Conservation (phyloP, 2,329 filamentous ascomycete species). For the Corynespora cassiicola region DNA sequence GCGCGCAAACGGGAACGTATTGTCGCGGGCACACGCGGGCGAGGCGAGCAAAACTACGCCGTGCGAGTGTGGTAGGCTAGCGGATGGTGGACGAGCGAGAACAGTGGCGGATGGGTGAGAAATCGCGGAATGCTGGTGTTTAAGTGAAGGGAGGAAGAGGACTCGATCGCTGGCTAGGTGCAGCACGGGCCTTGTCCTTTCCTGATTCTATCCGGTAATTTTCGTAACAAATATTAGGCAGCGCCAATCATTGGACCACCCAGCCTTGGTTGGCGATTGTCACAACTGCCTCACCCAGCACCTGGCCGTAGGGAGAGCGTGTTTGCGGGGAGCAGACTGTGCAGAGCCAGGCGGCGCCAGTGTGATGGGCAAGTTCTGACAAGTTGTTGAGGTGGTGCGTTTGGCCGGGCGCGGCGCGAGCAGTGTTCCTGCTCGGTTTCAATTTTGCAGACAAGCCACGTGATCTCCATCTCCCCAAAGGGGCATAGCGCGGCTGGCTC, state of each 20-base stretch:
- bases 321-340: no score
- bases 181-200: constrained; percentile 27
- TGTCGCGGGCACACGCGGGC: constrained; percentile 19
- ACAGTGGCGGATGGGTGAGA: constrained; percentile 21
- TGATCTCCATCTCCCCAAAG: no score
- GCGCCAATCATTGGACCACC: no score
- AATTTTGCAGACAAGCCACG: no score
- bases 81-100: constrained; percentile 26
- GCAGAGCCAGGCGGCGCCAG: no score
- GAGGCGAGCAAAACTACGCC: constrained; percentile 20
- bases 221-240: constrained; percentile 24
- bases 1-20: constrained; percentile 22
- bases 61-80: constrained; percentile 15
- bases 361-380: no score
- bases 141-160: constrained; percentile 35
- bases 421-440: no score
- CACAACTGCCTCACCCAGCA: no score
- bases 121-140: constrained; percentile 37
- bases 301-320: no score
- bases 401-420: no score
- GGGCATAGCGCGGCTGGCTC: constrained; percentile 5
- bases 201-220: constrained; percentile 30
- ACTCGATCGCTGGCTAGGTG: constrained; percentile 9
- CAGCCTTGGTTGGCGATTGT: no score
- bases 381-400: no score